Conservation (phyloP, 805 yeast species). For the Lachancea sp. region DNA sequence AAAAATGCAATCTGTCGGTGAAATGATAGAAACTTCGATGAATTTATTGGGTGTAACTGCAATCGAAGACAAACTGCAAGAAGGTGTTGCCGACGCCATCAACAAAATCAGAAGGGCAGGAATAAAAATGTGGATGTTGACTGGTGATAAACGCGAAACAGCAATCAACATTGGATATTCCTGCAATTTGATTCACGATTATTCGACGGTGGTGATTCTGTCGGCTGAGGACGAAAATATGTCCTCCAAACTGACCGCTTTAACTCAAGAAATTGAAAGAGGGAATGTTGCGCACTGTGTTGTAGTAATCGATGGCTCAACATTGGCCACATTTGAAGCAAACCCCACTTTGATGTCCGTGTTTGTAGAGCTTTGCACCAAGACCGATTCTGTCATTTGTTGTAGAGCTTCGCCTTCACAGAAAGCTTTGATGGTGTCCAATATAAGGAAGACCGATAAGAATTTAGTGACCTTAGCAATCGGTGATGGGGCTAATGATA, state of each 20-base stretch:
- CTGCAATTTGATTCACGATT: slow-evolving; percentile 87
- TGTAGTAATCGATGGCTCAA: slow-evolving; percentile 89
- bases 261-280: slow-evolving; percentile 62
- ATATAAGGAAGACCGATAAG: slow-evolving; percentile 65
- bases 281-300: slow-evolving; percentile 91
- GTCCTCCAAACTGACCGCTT: slow-evolving; percentile 62
- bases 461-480: slow-evolving; percentile 82
- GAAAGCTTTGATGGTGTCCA: slow-evolving; percentile 80
- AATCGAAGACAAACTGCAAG: slow-evolving; percentile 92
- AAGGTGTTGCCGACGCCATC: slow-evolving; percentile 94
- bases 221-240: slow-evolving; percentile 51
- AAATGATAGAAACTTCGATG: slow-evolving; percentile 58
- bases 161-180: slow-evolving; percentile 97
- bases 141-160: slow-evolving; percentile 97
- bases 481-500: slow-evolving; percentile 99
- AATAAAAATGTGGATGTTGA: slow-evolving; percentile 94
- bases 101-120: slow-evolving; percentile 91
- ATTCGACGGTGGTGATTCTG: slow-evolving; percentile 78
- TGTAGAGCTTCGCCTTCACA: slow-evolving; percentile 98
- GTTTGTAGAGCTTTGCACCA: slow-evolving; percentile 78
- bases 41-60: slow-evolving; percentile 88
- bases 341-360: slow-evolving; percentile 67
- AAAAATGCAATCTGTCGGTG: slow-evolving; percentile 68
- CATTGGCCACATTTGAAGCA: slow-evolving; percentile 63
- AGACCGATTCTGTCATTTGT: slow-evolving; percentile 85